Evolutionary conservation across 805 yeast genomes (phyloP).

Genomic region (Trichomonascus vanleenenianus): DNA sequence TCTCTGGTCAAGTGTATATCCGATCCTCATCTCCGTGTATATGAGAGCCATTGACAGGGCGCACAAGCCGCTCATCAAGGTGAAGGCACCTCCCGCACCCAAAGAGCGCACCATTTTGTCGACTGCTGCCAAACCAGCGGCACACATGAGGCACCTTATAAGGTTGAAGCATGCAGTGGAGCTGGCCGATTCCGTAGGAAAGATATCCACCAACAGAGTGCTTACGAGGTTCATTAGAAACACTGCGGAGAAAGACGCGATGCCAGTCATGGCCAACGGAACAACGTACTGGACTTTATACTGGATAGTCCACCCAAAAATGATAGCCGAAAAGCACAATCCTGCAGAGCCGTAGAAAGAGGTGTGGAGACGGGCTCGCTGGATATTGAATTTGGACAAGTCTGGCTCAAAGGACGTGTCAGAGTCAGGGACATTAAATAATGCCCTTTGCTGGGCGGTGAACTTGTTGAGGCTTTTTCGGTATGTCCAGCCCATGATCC

Average conservation of each 20-base stretch:
- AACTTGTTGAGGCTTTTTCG: constrained; percentile 16
- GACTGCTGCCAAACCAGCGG: constrained; percentile 60
- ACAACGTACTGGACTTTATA: constrained; percentile 40
- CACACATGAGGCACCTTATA: constrained; percentile 64
- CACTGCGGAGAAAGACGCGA: constrained; percentile 51
- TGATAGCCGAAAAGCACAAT: constrained; percentile 35
- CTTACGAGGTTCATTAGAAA: constrained; percentile 22
- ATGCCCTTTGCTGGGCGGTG: neutral
- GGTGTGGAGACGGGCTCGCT: constrained; percentile 45
- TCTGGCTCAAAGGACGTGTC: constrained; percentile 1
- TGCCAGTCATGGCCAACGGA: constrained; percentile 49
- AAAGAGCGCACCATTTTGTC: constrained; percentile 48
- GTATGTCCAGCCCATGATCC: constrained; percentile 47
- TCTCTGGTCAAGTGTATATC: neutral
- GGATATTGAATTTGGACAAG: constrained; percentile 39
- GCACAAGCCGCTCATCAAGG: constrained; percentile 48
- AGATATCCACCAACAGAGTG: constrained; percentile 68
- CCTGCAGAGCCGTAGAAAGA: constrained; percentile 37
- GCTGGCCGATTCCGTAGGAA: constrained; percentile 61
- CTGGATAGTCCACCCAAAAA: constrained; percentile 71
- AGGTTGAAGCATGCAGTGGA: constrained; percentile 68
- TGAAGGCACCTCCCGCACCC: constrained; percentile 68
- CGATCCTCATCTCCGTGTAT: constrained; percentile 1
- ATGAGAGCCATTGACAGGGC: constrained; percentile 2
- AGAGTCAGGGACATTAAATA: neutral